Base-by-base conservation (phyloP, 1,284 basidiomycete genomes). In the Farysia itapuensis region DNA sequence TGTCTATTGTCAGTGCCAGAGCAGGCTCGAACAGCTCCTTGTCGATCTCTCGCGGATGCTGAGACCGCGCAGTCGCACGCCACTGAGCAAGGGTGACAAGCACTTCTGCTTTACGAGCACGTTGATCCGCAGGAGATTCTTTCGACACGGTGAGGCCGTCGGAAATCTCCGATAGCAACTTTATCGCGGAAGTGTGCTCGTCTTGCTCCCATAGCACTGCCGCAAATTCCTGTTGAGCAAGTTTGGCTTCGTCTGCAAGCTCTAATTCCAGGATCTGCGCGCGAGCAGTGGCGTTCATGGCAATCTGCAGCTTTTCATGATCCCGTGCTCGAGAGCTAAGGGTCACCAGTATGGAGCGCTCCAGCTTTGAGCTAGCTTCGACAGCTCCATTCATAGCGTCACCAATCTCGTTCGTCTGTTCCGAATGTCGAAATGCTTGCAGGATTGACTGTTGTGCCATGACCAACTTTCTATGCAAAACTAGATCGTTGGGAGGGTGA, bases 121-220 rank as follows among this genome's bases (percentile, higher is more conserved):
- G 45, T 30, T 48, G 43, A 9, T 36, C 39, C 12, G 39, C 12
- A 3, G 44, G 21, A 2, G 58, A 43, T 14, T 29, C 37, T 11
- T 21, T 12, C 0, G 37, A 43, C 15, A 45, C 28, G 4, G 20
- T 31, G 8, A 61, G 41, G 18, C 20, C 39, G 16, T 56, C 58
- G 0, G 68, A 34, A 19, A 66, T 77, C 25, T 81, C 80, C 42
- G 82, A 81, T 44, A 94, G 80, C 46, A 84, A 85, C 61, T 88
- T 83, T 25, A 94, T 86, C 0, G 94, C 93, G 1, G 87, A 79
- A 42, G 85, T 84, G 65, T 90, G 88, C 71, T 97, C 91, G 26
- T 85, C 84, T 65, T 90, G 87, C 4, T 84, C 79, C 91, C 94
- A 97, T 11, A 97, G 81, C 5, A 96, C 90, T 43, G 86, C 84